Percentiles rank a stretch among this genome's conserved stretches.
Evolutionary conservation across 768 basidiomycete genomes (phyloP).

Genomic region (Daedalea quercina): DNA sequence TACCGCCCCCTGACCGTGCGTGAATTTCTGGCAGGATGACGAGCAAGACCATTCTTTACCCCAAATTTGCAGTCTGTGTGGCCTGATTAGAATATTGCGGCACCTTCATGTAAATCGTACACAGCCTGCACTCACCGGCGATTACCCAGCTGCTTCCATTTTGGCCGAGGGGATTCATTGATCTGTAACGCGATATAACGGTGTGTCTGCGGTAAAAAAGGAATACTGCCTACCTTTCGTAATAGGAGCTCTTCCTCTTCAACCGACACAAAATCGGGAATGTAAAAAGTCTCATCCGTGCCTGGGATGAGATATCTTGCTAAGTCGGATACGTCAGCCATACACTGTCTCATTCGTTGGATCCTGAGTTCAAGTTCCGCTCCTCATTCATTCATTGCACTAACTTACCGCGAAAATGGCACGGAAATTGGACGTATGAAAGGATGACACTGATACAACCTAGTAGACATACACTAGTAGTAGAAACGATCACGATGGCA

Average conservation of each 20-base stretch:
- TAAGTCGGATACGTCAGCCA: neutral
- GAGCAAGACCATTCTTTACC: constrained; percentile 33
- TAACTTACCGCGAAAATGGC: too few relatives aligned
- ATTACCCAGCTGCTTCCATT: constrained; percentile 73
- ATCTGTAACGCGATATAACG: constrained; percentile 42
- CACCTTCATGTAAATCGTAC: neutral
- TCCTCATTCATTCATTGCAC: too few relatives aligned
- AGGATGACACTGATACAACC: too few relatives aligned
- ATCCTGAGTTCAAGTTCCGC: neutral
- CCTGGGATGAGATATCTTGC: constrained; percentile 6
- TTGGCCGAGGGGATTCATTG: constrained; percentile 65
- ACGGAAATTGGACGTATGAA: too few relatives aligned
- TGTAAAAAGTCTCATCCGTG: constrained; percentile 47
- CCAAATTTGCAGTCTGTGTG: constrained; percentile 60
- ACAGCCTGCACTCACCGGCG: constrained; percentile 47
- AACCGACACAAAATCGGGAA: constrained; percentile 67
- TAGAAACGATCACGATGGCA: too few relatives aligned
- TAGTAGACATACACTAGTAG: too few relatives aligned
- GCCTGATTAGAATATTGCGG: neutral
- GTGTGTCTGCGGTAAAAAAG: constrained; percentile 4
- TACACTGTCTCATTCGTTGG: too few relatives aligned
- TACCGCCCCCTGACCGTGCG: constrained; percentile 56
- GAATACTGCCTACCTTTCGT: constrained; percentile 49
- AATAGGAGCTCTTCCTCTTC: constrained; percentile 75
- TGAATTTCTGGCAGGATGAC: neutral